These are phyloP conservation scores for Calycina herbarum DNA, from an alignment of 2,329 filamentous ascomycete species.

Conservation along the genomic window DNA sequence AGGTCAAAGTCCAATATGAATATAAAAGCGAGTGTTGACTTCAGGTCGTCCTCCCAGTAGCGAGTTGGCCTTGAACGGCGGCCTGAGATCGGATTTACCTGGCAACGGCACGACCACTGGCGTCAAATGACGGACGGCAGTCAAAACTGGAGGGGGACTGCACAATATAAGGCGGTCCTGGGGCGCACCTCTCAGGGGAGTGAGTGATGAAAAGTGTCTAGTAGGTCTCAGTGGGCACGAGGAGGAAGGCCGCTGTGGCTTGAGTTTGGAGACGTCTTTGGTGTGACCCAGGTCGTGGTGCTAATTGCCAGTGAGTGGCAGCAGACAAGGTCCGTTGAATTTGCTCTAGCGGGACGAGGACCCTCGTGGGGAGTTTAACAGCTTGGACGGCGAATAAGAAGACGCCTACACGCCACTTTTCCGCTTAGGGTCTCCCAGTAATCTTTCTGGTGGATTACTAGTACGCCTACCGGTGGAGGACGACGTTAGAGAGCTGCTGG, in stretches of 20 bases:
- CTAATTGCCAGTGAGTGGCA: conserved; percentile 34
- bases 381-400: conserved; percentile 31
- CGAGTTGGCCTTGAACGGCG: conserved; percentile 6
- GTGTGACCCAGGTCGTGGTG: conserved; percentile 22
- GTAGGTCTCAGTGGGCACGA: conserved; percentile 25
- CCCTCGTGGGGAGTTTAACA: conserved; percentile 29
- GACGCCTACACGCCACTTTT: conserved; percentile 30
- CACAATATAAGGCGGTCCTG: conserved; percentile 23
- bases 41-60: conserved; percentile 5
- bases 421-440: conserved; percentile 26
- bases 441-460: conserved; percentile 16
- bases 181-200: conserved; percentile 21
- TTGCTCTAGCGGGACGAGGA: conserved; percentile 30
- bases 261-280: conserved; percentile 23
- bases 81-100: conserved; percentile 29
- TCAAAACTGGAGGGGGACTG: conserved; percentile 24
- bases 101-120: conserved; percentile 27
- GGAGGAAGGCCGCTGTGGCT: conserved; percentile 31
- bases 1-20: background rate
- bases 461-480: conserved; percentile 10
- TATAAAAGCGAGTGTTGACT: conserved; percentile 6
- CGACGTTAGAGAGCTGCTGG: conserved; percentile 14
- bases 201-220: conserved; percentile 23
- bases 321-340: conserved; percentile 28
- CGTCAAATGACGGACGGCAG: conserved; percentile 26